Evolutionary conservation across 345 rosid species (phyloP).

Genomic region (Mallotus nudiflorus): DNA sequence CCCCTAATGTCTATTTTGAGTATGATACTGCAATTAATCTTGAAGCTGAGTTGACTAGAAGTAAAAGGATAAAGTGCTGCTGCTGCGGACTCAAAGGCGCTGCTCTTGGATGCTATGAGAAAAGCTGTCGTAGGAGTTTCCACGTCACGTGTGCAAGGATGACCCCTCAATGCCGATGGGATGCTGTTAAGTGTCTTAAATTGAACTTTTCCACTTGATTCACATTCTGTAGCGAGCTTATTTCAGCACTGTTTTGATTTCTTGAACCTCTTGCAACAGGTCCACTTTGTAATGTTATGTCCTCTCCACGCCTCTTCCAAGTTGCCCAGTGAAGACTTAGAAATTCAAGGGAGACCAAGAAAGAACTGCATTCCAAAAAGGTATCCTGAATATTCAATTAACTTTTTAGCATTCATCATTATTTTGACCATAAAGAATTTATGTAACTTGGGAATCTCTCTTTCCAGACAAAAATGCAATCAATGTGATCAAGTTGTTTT

Average conservation of each 20-base stretch:
- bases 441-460: not conserved
- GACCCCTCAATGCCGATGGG: slow-evolving; percentile 82
- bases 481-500: slow-evolving; percentile 33
- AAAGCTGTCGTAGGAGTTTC: slow-evolving; percentile 68
- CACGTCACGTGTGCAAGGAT: slow-evolving; percentile 76
- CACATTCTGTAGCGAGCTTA: not conserved
- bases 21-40: slow-evolving; percentile 70
- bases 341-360: slow-evolving; percentile 32
- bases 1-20: slow-evolving; percentile 87
- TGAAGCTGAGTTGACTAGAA: slow-evolving; percentile 80
- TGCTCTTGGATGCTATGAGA: slow-evolving; percentile 88
- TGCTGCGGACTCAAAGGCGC: slow-evolving; percentile 92
- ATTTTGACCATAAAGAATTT: not conserved
- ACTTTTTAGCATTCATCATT: slow-evolving; percentile 8
- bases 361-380: slow-evolving; percentile 36
- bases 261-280: slow-evolving; percentile 40
- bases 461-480: slow-evolving; percentile 38
- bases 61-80: slow-evolving; percentile 69
- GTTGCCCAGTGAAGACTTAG: slow-evolving; percentile 58
- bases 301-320: slow-evolving; percentile 68
- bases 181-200: slow-evolving; percentile 51
- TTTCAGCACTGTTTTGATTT: not conserved
- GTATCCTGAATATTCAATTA: slow-evolving; percentile 35
- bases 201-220: not conserved
- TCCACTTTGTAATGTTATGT: slow-evolving; percentile 83